A percentile compares a stretch with the other conserved stretches of the same genome.
Conservation (phyloP, 2,329 filamentous ascomycete species). For the Samsoniella hepiali region DNA sequence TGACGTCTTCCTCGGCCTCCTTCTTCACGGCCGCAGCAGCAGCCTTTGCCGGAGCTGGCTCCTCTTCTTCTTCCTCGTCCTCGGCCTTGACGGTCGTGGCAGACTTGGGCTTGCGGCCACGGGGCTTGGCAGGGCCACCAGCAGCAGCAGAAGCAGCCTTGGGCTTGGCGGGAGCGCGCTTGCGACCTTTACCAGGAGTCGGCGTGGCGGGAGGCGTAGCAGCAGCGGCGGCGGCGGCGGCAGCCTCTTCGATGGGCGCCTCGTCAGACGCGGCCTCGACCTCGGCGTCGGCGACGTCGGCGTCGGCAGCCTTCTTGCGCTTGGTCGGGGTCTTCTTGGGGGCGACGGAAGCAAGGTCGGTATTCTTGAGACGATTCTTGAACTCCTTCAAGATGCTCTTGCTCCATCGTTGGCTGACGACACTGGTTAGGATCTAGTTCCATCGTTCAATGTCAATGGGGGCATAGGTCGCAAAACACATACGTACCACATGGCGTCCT, state of each 20-base stretch:
- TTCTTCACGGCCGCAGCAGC: not conserved
- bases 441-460: not conserved
- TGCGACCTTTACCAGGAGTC: conserved; percentile 2
- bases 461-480: not conserved
- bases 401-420: conserved; percentile 37
- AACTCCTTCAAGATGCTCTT: conserved; percentile 38
- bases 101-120: conserved; percentile 13
- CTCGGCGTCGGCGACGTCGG: not conserved
- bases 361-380: conserved; percentile 24
- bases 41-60: not conserved
- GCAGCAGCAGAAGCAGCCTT: conserved; percentile 21
- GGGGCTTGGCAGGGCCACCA: conserved; percentile 16
- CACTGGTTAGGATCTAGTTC: not conserved
- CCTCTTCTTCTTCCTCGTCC: conserved; percentile 20
- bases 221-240: not conserved
- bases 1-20: not conserved
- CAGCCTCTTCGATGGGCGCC: not conserved
- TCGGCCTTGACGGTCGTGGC: conserved; percentile 22
- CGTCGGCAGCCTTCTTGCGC: conserved; percentile 15
- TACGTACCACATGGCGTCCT: conserved; percentile 38
- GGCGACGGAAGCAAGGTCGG: conserved; percentile 19
- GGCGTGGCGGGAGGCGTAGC: not conserved
- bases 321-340: conserved; percentile 13
- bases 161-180: conserved; percentile 8
- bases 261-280: not conserved